Percentiles rank a stretch among this genome's conserved stretches.
phyloP scores from a whole-genome alignment of 2,329 filamentous ascomycete species.

The Xylariaceae sp. region DNA sequence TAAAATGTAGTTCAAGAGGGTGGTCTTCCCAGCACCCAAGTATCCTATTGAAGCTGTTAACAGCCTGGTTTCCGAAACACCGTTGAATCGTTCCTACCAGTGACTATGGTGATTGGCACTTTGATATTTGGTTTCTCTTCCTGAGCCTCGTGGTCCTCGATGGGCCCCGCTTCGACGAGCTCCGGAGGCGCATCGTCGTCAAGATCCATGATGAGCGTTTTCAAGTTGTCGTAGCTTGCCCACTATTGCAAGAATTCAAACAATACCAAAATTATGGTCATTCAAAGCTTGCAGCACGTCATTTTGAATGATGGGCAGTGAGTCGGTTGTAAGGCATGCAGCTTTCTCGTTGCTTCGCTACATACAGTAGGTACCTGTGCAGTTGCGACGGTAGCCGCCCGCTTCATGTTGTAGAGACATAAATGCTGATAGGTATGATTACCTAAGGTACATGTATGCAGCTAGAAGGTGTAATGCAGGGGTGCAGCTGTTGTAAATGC shows the following conservation, averaged over 20 bases:
- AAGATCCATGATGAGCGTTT: constrained; percentile 49
- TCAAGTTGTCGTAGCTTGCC: no score
- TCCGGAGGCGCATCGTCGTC: constrained; percentile 68
- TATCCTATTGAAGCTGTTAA: constrained; percentile 61
- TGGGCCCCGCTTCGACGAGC: constrained; percentile 40
- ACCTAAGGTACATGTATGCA: no score
- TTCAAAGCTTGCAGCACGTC: no score
- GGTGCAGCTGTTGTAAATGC: not conserved
- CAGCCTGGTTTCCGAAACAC: not conserved
- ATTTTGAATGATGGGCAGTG: no score
- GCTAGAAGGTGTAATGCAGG: not conserved
- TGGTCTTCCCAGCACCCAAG: constrained; percentile 93
- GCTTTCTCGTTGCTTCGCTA: no score
- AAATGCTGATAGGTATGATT: no score
- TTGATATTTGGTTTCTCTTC: constrained; percentile 57
- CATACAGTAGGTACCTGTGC: no score
- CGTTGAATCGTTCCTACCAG: constrained; percentile 49
- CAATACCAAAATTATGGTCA: no score
- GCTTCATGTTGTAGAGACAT: no score
- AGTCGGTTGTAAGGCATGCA: no score
- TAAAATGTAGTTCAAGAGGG: constrained; percentile 91
- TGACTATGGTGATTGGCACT: constrained; percentile 83
- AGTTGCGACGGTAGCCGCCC: no score
- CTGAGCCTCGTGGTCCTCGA: constrained; percentile 29
- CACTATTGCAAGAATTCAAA: no score